A percentile compares a stretch with the other conserved stretches of the same genome.
phyloP scores from a whole-genome alignment of 1,139 yeast species.

The Suhomyces atakaporum region DNA sequence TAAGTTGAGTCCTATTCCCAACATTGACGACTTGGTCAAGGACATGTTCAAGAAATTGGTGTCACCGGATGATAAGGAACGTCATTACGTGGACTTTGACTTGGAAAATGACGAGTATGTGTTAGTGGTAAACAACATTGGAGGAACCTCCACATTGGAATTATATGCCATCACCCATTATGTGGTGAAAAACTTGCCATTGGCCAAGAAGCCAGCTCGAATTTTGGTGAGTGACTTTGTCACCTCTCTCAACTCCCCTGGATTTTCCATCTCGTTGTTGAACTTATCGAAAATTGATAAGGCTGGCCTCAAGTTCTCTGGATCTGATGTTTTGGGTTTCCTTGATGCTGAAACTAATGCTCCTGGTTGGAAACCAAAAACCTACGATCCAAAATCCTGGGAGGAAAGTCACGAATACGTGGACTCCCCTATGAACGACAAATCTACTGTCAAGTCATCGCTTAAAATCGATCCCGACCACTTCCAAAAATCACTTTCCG shows the following conservation, averaged over 20 bases:
- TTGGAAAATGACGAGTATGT: constrained; percentile 62
- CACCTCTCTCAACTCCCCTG: constrained; percentile 89
- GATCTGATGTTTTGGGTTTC: constrained; percentile 41
- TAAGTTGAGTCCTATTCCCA: constrained; percentile 70
- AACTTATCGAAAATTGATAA: constrained; percentile 52
- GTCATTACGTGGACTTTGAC: constrained; percentile 69
- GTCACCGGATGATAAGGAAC: constrained; percentile 57
- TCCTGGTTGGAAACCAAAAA: constrained; percentile 73
- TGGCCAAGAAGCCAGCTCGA: constrained; percentile 58
- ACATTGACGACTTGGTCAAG: constrained; percentile 55
- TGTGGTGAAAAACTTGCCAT: constrained; percentile 47
- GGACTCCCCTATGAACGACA: constrained; percentile 37
- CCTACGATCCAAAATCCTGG: constrained; percentile 31
- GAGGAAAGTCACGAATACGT: constrained; percentile 17
- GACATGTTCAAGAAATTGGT: constrained; percentile 57
- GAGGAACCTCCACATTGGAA: constrained; percentile 82
- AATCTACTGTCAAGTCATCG: constrained; percentile 27
- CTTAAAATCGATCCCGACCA: constrained; percentile 44
- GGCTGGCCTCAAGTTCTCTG: constrained; percentile 32
- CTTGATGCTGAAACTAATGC: constrained; percentile 75
- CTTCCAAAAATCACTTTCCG: constrained; percentile 40
- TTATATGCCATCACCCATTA: constrained; percentile 64
- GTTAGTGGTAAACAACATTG: constrained; percentile 73
- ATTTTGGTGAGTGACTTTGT: constrained; percentile 74
- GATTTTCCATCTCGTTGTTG: constrained; percentile 77